Base-by-base conservation (phyloP, 2,329 filamentous ascomycete species). In the Teratosphaeria pseudoeucalypti region DNA sequence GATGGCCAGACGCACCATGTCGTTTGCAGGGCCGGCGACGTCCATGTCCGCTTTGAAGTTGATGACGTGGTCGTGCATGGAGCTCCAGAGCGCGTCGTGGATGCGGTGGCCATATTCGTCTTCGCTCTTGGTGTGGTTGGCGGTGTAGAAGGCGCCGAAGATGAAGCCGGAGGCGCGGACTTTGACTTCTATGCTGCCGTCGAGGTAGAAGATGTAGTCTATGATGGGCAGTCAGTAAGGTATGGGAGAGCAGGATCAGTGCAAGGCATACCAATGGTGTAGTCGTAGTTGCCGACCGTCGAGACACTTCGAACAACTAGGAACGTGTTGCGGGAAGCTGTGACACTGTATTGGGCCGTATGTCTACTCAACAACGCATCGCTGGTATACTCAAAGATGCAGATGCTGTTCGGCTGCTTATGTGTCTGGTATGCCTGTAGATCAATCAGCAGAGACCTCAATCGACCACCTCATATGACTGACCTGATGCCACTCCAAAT, bases 221-320 rank as follows among this genome's bases (percentile, higher is more conserved):
- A 6, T 23, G 43, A 49, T n/a, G 16, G 2, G 16, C 19, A n/a
- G 43, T 49, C n/a, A 49, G 37, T 43, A n/a, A 6, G 10, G 12
- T 14, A 1, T 6, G 12, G 11, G 16, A n/a, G 16, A n/a, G 9
- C 2, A 16, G 11, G 43, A 23, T 19, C 1, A n/a, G 6, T 16
- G n/a, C 5, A n/a, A 23, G 19, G 43, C 9, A 6, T 49, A 49
- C 43, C 43, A 57, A 82, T 77, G n/a, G 75, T 75, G 60, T 68
- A 78, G 62, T 83, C 81, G 66, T 83, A 82, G 68, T 83, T 83
- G 1, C 79, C 80, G 2, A 83, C 76, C 0, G 79, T 82, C 1
- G 75, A 73, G 2, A 82, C 75, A 1, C 72, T 75, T 0, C 80
- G 73, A 2, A 83, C 69, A 0, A 73, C 72, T 49, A 83, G 63